Evolutionary conservation across 176 grass and related monocot genomes (phyloP).

Genomic region (Ensete ventricosum): DNA sequence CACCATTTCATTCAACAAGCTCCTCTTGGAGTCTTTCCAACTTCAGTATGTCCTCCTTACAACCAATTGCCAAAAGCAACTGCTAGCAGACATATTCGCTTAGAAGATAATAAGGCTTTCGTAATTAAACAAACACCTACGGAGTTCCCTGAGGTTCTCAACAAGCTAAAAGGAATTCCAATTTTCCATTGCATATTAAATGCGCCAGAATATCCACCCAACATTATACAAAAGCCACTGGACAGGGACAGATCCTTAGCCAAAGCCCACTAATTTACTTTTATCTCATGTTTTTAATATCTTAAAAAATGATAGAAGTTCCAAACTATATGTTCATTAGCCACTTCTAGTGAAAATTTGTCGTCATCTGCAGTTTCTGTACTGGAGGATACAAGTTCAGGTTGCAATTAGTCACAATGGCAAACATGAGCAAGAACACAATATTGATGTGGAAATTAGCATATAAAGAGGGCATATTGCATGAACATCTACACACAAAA

Average conservation of each 20-base stretch:
- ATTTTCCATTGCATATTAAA: not conserved
- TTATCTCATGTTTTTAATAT: not conserved
- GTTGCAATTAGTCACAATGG: too few relatives aligned
- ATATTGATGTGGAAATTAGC: too few relatives aligned
- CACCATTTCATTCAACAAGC: slow-evolving; percentile 31
- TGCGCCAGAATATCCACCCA: not conserved
- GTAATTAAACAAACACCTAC: slow-evolving; percentile 63
- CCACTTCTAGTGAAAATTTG: too few relatives aligned
- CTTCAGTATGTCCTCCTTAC: slow-evolving; percentile 55
- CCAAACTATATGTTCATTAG: too few relatives aligned
- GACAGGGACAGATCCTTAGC: not conserved
- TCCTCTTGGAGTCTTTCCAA: slow-evolving; percentile 43
- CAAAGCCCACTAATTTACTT: not conserved
- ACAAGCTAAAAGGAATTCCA: slow-evolving; percentile 33
- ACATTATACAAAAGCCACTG: not conserved
- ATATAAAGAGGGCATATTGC: too few relatives aligned
- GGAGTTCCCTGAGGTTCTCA: slow-evolving; percentile 57
- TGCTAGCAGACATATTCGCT: not conserved
- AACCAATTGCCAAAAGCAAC: slow-evolving; percentile 13
- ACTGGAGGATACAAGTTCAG: too few relatives aligned
- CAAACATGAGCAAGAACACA: too few relatives aligned
- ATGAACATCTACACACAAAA: too few relatives aligned
- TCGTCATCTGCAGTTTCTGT: too few relatives aligned
- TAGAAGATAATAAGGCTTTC: slow-evolving; percentile 41
- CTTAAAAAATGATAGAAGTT: not conserved